A percentile compares a stretch with the other conserved stretches of the same genome.
Evolutionary conservation across 169 alveolate species (phyloP).

Genomic region (Plasmodium gonderi): DNA sequence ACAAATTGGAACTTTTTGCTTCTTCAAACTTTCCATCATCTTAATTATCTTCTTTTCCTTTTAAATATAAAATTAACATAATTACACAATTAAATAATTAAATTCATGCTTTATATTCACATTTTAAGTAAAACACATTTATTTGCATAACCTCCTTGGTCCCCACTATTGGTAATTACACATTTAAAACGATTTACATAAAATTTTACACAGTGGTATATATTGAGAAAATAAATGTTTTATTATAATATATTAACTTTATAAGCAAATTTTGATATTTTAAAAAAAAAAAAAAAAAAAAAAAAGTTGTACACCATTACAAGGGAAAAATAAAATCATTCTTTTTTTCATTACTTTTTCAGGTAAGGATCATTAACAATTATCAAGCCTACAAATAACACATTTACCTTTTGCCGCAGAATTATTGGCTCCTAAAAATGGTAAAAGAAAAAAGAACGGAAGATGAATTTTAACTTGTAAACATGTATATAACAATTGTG

Average conservation of each 20-base stretch:
- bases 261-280: neutral
- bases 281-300: neutral
- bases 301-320: neutral
- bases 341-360: neutral
- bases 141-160: neutral
- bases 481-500: neutral
- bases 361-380: neutral
- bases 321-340: neutral
- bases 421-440: neutral
- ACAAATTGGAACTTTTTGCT: neutral
- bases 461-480: neutral
- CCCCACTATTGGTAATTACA: neutral
- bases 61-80: neutral
- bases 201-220: neutral
- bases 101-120: neutral
- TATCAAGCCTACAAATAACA: neutral
- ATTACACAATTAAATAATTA: neutral
- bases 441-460: neutral
- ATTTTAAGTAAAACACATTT: neutral
- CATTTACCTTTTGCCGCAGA: constrained; percentile 3
- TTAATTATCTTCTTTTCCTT: neutral
- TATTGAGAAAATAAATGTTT: neutral
- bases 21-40: neutral
- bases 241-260: neutral
- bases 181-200: neutral